Percentiles rank a stretch among this genome's conserved stretches.
phyloP scores from a whole-genome alignment of 352 stramenopile genomes.

The Globisporangium cystogenes region DNA sequence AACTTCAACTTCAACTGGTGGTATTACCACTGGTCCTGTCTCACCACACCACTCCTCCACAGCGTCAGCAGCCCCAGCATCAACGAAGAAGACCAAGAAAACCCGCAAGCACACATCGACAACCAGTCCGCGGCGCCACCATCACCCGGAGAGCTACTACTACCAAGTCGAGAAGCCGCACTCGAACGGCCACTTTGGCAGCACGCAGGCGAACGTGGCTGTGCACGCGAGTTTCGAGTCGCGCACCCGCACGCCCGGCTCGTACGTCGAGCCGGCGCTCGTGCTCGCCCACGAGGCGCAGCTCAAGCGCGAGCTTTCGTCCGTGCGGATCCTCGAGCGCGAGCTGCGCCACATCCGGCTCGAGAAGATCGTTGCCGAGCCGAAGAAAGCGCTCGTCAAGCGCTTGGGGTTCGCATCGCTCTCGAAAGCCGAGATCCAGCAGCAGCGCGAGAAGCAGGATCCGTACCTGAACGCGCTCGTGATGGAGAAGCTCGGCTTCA shows the following conservation, averaged over 20 bases:
- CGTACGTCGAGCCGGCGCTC: conserved; percentile 34
- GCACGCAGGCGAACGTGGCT: conserved; percentile 3
- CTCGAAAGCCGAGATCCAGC: conserved; percentile 11
- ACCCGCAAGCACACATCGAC: conserved; percentile 16
- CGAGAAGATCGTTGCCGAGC: conserved; percentile 26
- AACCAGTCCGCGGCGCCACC: neutral
- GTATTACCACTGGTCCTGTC: neutral
- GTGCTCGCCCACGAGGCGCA: conserved; percentile 30
- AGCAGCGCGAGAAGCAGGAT: conserved; percentile 24
- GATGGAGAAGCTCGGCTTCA: conserved; percentile 54
- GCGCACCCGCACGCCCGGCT: conserved; percentile 10
- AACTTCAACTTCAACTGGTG: too few relatives aligned
- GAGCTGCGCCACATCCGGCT: conserved; percentile 44
- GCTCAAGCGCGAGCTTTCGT: conserved; percentile 39
- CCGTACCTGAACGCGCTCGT: conserved; percentile 44
- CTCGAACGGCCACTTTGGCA: conserved; percentile 12
- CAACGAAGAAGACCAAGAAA: conserved; percentile 15
- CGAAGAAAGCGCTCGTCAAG: conserved; percentile 13
- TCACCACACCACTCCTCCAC: neutral
- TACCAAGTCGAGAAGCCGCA: conserved; percentile 8
- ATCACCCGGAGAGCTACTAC: conserved; percentile 12
- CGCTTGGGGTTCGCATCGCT: conserved; percentile 20
- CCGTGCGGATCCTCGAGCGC: conserved; percentile 37
- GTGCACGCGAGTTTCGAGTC: conserved; percentile 8
- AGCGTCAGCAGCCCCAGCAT: neutral